These are phyloP conservation scores for Xylaria flabelliformis DNA, from an alignment of 495 filamentous ascomycete species.

Conservation along the genomic window DNA sequence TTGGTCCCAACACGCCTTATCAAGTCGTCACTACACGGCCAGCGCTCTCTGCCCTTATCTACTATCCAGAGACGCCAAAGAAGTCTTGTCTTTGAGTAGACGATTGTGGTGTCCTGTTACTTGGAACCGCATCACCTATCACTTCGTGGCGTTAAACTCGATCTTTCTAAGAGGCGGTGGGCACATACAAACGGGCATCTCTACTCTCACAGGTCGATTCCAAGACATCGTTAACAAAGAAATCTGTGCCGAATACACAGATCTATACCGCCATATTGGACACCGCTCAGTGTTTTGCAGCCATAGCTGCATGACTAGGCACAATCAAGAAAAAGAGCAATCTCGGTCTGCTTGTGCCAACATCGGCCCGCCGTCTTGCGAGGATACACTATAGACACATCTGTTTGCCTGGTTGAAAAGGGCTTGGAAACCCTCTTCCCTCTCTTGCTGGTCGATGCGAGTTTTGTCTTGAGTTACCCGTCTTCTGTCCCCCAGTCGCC, in stretches of 20 bases:
- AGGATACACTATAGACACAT: conserved; percentile 39
- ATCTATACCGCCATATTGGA: conserved; percentile 43
- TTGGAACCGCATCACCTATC: conserved; percentile 45
- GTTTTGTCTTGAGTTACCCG: conserved; percentile 42
- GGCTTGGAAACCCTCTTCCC: conserved; percentile 37
- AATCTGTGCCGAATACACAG: conserved; percentile 50
- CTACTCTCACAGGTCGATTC: conserved; percentile 53
- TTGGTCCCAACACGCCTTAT: conserved; percentile 33
- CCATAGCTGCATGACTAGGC: conserved; percentile 43
- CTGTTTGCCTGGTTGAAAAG: conserved; percentile 45
- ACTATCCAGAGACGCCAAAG: conserved; percentile 29
- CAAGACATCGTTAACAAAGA: conserved; percentile 52
- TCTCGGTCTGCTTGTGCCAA: conserved; percentile 49
- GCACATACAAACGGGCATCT: conserved; percentile 47
- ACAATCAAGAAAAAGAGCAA: conserved; percentile 48
- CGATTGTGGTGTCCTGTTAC: not conserved
- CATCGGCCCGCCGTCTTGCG: conserved; percentile 40
- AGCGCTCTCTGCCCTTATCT: conserved; percentile 28
- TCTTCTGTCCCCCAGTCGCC: conserved; percentile 31
- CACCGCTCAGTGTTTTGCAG: conserved; percentile 46
- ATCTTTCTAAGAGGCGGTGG: conserved; percentile 54
- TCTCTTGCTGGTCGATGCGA: conserved; percentile 41
- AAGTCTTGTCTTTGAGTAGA: conserved; percentile 19
- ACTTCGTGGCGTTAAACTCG: conserved; percentile 49
- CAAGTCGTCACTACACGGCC: conserved; percentile 27